Base-by-base conservation (phyloP, 2,329 filamentous ascomycete genomes). In the Curvularia eragrostidis region DNA sequence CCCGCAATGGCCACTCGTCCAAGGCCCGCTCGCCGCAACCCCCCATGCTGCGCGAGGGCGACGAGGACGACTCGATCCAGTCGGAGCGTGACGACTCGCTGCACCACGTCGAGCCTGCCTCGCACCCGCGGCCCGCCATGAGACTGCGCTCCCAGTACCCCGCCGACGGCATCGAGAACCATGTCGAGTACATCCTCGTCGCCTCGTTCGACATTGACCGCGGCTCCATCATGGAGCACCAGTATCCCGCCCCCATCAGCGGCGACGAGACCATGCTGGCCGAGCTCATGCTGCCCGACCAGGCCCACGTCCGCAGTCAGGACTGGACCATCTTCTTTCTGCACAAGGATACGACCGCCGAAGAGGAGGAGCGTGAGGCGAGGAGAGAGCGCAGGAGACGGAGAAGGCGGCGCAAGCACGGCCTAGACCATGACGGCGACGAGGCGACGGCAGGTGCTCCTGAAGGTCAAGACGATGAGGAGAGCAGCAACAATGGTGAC, bases 241-340 rank as follows among this genome's bases (percentile, higher is more conserved):
- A 99, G 75, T 99, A 94, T 74, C 95, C 95, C 0, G 89, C 91
- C 41, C 89, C 94, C 49, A 98, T 99, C 62, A 97, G 93, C 49
- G 94, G 95, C 30, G 94, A 99, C 75, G 95, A 99, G 80, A 90
- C 96, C 71, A 98, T 98, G 93, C 80, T 99, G 72, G 95, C 95
- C 6, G 95, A 99, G 81, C 86, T 99, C 71, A 99, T 99, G 95
- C 81, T 99, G 75, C 95, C 95, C 0, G 95, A 99, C 77, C 94
- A 98, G 78, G 93, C 94, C 21, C 95, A 99, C 79, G 88, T 95
- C 60, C 87, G 95, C 38, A 94, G 91, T 72, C 93, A 98, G 78
- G 95, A 99, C 76, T 99, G 95, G 95, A 99, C 95, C 41, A 97
- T 98, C 54, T 99, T 99, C 81, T 99, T 99, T 75, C 77, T 99